Percentiles rank a stretch among this genome's conserved stretches.
Evolutionary conservation across 2,329 filamentous ascomycete species (phyloP).

Genomic region (Chrysoporthe puriensis): DNA sequence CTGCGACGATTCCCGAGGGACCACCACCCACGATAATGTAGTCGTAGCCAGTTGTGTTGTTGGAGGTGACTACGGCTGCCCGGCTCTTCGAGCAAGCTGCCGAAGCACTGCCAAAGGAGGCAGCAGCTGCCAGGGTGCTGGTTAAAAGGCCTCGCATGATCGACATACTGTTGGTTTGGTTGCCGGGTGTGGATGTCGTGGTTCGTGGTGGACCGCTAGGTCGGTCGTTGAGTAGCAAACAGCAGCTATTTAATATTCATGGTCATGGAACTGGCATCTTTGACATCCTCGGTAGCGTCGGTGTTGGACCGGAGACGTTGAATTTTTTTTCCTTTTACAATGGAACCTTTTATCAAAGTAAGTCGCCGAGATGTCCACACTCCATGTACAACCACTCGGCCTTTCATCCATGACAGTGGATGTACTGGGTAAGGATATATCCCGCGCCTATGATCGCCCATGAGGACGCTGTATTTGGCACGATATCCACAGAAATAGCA

Average conservation of each 20-base stretch:
- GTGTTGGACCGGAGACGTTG: not conserved
- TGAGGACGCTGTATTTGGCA: not conserved
- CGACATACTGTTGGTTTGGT: not conserved
- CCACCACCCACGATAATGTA: slow-evolving; percentile 45
- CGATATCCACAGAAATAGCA: not conserved
- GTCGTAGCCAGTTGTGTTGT: slow-evolving; percentile 40
- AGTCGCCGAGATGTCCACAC: not conserved
- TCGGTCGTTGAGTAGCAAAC: not conserved
- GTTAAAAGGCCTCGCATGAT: not conserved
- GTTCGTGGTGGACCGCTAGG: not conserved
- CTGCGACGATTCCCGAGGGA: slow-evolving; percentile 41
- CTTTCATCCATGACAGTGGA: not conserved
- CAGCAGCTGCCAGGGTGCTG: slow-evolving; percentile 8
- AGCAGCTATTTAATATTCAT: not conserved
- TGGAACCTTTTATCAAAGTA: not conserved
- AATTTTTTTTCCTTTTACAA: not conserved
- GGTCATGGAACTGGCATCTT: not conserved
- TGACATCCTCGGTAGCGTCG: not conserved
- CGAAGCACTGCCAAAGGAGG: not conserved
- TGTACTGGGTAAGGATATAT: not conserved
- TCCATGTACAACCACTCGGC: not conserved
- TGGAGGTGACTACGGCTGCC: slow-evolving; percentile 25
- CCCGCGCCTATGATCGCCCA: not conserved
- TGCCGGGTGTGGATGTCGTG: not conserved
- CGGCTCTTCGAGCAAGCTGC: not conserved